Base-by-base conservation (phyloP, 345 rosid species). In the Eucalyptus sideroxylon region DNA sequence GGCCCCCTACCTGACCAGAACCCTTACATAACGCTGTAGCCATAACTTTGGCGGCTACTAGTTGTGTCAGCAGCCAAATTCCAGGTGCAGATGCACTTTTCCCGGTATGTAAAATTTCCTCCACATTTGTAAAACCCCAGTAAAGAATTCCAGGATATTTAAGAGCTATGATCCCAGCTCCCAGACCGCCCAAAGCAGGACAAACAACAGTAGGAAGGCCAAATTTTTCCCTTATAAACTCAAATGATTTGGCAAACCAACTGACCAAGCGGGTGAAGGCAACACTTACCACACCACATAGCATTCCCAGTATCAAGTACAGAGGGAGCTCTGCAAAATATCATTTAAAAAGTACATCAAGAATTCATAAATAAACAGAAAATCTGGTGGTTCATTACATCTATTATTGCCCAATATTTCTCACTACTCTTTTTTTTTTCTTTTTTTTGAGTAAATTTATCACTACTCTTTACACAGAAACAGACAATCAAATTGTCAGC, bases 71-170 rank as follows among this genome's bases (percentile, higher is more conserved):
- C 90, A 98, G 92, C 98, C 98, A 95, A 90, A 97, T 96, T 92
- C 99, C 99, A 87, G 99, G 99, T 93, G 99, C 99, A 88, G 98
- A 95, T 65, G 99, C 99, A 90, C 93, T 95, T 91, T 98, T 98
- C 88, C 99, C 99, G 88, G 99, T 97, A 93, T 95, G 99, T 87
- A 98, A 91, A 89, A 98, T 98, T 90, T 98, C 99, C 93, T 98
- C 99, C 82, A 98, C 99, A 93, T 98, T 98, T 86, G 99, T 98
- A 93, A 98, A 98, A 86, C 99, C 99, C 99, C 99, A 97, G 89
- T 97, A 97, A 86, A 98, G 92, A 90, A 98, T 94, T 93, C 99
- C 99, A 67, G 99, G 99, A 93, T 98, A 98, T 91, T 94, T 98
- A 59, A 98, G 98, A 90, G 99, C 99, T 92, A 98, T 97, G 65